phyloP scores from a whole-genome alignment of 1,284 basidiomycete species.

The Thecaphora thlaspeos region DNA sequence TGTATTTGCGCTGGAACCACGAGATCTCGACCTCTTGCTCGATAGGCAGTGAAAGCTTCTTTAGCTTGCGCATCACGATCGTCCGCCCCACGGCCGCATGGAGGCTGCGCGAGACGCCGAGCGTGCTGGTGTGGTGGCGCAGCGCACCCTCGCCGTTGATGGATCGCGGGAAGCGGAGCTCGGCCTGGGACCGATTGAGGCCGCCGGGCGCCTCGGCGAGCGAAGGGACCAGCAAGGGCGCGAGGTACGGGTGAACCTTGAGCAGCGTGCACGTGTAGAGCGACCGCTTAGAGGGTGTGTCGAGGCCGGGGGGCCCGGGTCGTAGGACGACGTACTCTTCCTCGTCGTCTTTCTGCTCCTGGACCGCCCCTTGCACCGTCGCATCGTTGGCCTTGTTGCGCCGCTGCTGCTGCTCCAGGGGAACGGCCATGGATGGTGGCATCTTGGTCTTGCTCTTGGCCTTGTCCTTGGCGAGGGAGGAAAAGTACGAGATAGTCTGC shows the following conservation, averaged over 20 bases:
- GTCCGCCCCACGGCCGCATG: conserved; percentile 34
- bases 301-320: conserved; percentile 16
- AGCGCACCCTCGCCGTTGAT: conserved; percentile 24
- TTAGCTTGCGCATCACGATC: conserved; percentile 37
- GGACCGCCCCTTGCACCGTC: no score
- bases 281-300: conserved; percentile 40
- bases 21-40: conserved; percentile 46
- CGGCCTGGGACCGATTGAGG: conserved; percentile 14
- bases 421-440: no score
- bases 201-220: conserved; percentile 10
- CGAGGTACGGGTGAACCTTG: conserved; percentile 47
- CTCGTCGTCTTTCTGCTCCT: conserved; percentile 1
- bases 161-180: conserved; percentile 42
- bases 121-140: conserved; percentile 22
- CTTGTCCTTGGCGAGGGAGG: conserved; percentile 17
- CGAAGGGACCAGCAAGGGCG: conserved; percentile 13
- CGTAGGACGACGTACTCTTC: background rate
- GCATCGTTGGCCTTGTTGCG: no score
- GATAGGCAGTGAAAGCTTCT: conserved; percentile 15
- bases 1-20: conserved; percentile 44
- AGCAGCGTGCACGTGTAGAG: conserved; percentile 47
- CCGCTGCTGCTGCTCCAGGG: no score
- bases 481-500: conserved; percentile 1
- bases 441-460: no score
- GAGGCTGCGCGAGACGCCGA: conserved; percentile 19